Conservation (phyloP, 305 asterid species). For the Fraxinus baroniana region DNA sequence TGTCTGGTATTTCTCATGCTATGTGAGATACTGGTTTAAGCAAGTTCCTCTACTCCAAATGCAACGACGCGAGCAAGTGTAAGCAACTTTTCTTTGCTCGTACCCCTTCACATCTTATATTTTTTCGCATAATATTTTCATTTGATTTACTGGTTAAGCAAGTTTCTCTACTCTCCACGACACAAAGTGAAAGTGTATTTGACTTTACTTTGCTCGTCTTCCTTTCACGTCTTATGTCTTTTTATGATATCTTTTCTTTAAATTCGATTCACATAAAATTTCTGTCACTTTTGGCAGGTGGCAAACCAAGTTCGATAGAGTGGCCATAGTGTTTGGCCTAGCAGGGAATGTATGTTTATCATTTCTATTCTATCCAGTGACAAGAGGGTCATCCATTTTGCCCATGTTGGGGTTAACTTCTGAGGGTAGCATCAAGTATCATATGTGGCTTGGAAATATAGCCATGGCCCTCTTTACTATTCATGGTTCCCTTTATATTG, state of each 20-base stretch:
- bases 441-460: constrained; percentile 79
- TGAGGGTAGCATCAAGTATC: constrained; percentile 79
- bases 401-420: constrained; percentile 77
- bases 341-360: constrained; percentile 79
- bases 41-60: constrained; percentile 39
- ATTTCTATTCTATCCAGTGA: constrained; percentile 80
- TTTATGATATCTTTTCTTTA: too few species aligned
- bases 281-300: constrained; percentile 45
- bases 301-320: constrained; percentile 85
- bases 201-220: background rate
- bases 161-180: background rate
- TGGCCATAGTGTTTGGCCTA: constrained; percentile 65
- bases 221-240: background rate
- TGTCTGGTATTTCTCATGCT: constrained; percentile 73
- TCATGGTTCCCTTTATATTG: constrained; percentile 67
- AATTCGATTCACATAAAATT: background rate
- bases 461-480: constrained; percentile 73
- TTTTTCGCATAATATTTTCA: background rate
- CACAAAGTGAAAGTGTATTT: background rate
- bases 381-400: constrained; percentile 79
- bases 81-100: constrained; percentile 8
- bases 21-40: constrained; percentile 57
- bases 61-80: constrained; percentile 52
- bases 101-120: background rate
- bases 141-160: background rate